A percentile compares a stretch with the other conserved stretches of the same genome.
Conservation (phyloP, 2,329 filamentous ascomycete genomes). For the Macrophomina pseudophaseolina region DNA sequence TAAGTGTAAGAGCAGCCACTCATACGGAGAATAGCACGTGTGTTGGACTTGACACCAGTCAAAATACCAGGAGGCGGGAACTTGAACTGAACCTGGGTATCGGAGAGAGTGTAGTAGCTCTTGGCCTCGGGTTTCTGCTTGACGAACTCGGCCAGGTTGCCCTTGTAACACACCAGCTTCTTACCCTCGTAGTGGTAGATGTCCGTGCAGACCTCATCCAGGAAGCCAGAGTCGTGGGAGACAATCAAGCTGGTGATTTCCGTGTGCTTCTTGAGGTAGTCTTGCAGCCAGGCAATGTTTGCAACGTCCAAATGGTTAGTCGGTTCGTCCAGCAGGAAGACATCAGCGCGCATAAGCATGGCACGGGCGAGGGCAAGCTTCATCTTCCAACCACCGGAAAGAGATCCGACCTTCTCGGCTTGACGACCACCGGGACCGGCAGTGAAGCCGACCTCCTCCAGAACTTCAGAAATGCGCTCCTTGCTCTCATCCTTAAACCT, state of each 20-base stretch:
- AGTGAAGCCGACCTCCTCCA: slow-evolving; percentile 93
- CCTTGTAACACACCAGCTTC: slow-evolving; percentile 87
- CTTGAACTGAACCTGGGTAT: slow-evolving; percentile 90
- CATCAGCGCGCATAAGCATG: slow-evolving; percentile 96
- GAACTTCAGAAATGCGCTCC: slow-evolving; percentile 81
- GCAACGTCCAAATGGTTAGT: slow-evolving; percentile 97
- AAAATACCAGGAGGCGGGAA: slow-evolving; percentile 96
- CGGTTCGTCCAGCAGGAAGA: slow-evolving; percentile 95
- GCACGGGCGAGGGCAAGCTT: slow-evolving; percentile 94
- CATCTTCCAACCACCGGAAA: slow-evolving; percentile 99
- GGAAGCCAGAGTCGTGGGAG: slow-evolving; percentile 96
- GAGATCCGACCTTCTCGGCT: slow-evolving; percentile 85
- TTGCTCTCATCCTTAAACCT: slow-evolving; percentile 77
- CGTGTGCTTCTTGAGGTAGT: slow-evolving; percentile 93
- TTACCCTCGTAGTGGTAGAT: slow-evolving; percentile 99
- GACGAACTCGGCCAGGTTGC: slow-evolving; percentile 84
- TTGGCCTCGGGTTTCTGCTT: slow-evolving; percentile 90
- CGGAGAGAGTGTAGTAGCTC: slow-evolving; percentile 96
- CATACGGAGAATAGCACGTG: slow-evolving; percentile 94
- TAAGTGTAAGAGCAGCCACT: slow-evolving; percentile 90
- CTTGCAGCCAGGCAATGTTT: slow-evolving; percentile 94
- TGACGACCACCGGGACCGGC: slow-evolving; percentile 87
- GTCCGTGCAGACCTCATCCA: slow-evolving; percentile 96
- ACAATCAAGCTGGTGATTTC: slow-evolving; percentile 98
- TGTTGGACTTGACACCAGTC: slow-evolving; percentile 92